Percentiles rank a stretch among this genome's conserved stretches.
Conservation (phyloP, 192 early-diverging fungal species). For the Coemansia sp. region DNA sequence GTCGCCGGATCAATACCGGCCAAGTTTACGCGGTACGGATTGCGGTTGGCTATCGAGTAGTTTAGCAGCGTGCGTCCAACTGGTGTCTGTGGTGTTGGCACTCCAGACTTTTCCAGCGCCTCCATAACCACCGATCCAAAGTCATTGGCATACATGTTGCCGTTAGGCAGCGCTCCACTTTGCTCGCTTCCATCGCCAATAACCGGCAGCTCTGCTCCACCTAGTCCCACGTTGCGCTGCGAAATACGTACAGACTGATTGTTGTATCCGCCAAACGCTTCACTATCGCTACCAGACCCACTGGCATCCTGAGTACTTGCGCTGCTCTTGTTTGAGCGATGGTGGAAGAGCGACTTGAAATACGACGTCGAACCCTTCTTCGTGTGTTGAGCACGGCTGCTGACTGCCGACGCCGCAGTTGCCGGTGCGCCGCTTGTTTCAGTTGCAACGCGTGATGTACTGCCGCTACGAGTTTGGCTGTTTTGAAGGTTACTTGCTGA, state of each 20-base stretch:
- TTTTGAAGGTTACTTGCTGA: constrained; percentile 7
- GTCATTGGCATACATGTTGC: constrained; percentile 53
- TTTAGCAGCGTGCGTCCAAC: constrained; percentile 45
- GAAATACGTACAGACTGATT: constrained; percentile 22
- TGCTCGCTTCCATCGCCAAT: constrained; percentile 13
- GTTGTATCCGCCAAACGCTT: constrained; percentile 12
- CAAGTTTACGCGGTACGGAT: constrained; percentile 47
- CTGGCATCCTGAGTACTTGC: constrained; percentile 6
- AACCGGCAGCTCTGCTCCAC: not conserved
- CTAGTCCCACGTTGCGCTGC: constrained; percentile 18
- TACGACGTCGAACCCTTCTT: constrained; percentile 52
- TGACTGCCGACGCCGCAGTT: not conserved
- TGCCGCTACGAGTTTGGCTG: not conserved
- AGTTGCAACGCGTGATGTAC: not conserved
- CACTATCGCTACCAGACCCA: constrained; percentile 13
- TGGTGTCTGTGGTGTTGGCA: constrained; percentile 52
- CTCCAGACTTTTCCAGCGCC: constrained; percentile 49
- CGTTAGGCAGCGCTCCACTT: constrained; percentile 28
- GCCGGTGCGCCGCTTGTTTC: not conserved
- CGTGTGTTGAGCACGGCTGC: constrained; percentile 16
- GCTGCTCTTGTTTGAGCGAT: constrained; percentile 33
- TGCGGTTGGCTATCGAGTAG: constrained; percentile 51
- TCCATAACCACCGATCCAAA: constrained; percentile 52
- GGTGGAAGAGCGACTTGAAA: constrained; percentile 48
- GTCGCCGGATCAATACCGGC: constrained; percentile 57